phyloP scores from a whole-genome alignment of 2,329 filamentous ascomycete genomes.

The Leptographium wingfieldii region DNA sequence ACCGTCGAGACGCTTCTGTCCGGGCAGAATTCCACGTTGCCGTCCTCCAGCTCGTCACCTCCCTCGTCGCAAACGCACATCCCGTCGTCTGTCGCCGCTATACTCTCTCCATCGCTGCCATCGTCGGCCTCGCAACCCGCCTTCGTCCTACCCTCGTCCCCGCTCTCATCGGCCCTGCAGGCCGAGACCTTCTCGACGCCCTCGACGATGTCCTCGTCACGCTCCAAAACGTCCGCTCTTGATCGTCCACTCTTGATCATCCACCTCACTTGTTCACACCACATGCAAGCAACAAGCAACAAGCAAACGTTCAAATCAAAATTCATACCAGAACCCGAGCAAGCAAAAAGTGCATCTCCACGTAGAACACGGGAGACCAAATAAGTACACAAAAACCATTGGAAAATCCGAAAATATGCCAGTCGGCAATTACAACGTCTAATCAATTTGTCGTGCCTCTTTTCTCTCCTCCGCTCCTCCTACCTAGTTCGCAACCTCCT shows the following conservation, averaged over 20 bases:
- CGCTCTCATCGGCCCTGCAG: conserved; percentile 12
- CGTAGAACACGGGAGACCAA: not conserved
- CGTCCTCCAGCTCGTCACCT: conserved; percentile 41
- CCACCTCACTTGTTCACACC: not conserved
- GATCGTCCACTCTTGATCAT: not conserved
- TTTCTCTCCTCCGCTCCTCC: not conserved
- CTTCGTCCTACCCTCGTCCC: conserved; percentile 20
- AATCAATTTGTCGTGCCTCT: conserved; percentile 22
- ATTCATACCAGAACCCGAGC: not conserved
- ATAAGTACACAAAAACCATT: not conserved
- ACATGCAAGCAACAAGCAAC: not conserved
- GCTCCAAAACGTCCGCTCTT: conserved; percentile 11
- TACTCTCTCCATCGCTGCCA: conserved; percentile 34
- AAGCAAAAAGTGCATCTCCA: not conserved
- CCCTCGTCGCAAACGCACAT: conserved; percentile 34
- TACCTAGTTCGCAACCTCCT: conserved; percentile 46
- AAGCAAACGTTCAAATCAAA: not conserved
- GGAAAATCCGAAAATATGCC: conserved; percentile 13
- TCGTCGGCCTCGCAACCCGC: conserved; percentile 34
- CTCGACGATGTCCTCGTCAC: conserved; percentile 30
- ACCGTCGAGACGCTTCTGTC: conserved; percentile 28
- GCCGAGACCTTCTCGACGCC: conserved; percentile 22
- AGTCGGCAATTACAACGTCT: conserved; percentile 20
- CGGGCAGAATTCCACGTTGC: conserved; percentile 40
- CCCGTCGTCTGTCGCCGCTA: conserved; percentile 36